Evolutionary conservation across 1,139 yeast genomes (phyloP), one percentile per base, ranked within the genome.

Genomic region (Geotrichum aggregatum): DNA sequence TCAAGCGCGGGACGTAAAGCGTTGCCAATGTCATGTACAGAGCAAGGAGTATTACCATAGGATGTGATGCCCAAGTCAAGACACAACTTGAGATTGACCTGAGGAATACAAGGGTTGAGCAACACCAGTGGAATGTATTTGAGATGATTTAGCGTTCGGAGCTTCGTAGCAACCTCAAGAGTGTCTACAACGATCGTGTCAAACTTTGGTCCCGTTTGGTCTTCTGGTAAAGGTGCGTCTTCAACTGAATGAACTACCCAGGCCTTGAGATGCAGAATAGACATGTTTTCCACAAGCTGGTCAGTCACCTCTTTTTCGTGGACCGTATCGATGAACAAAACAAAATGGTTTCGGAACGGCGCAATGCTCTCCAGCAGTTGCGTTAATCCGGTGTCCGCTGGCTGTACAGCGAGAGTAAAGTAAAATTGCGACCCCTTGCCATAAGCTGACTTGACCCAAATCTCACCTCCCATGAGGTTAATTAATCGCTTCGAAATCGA

Each of bases 381-480:
- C 1, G 81, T 74, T 59, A 84, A 75, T 39, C 82, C 77, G 19
- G 83, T 78, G 52, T 76, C 78, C 1, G 91, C 87, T 13, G 91
- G 89, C 14, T 86, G 77, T 10, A 86, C 91, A 39, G 87, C 78
- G 38, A 87, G 80, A 0, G 95, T 85, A 66, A 87, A 87, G 67
- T 80, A 84, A 66, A 87, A 87, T 62, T 83, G 84, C 2, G 94
- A 85, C 0, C 95, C 95, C 60, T 77, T 74, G n/a, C 94, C 94
- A 63, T 83, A 84, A 53, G 79, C 79, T 1, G 92, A 84, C 31
- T 86, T 80, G 38, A 87, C 95, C 95, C 95, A 86, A 57, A 87
- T 87, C 58, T 85, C 91, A 50, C 76, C 96, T 43, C 95, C 95
- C 95, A 87, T 87, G 56, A 87, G 76, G 63, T 86, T 91, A 65